Evolutionary conservation across 805 yeast species (phyloP).

Genomic region (Myxozyma vanderwaltii): DNA sequence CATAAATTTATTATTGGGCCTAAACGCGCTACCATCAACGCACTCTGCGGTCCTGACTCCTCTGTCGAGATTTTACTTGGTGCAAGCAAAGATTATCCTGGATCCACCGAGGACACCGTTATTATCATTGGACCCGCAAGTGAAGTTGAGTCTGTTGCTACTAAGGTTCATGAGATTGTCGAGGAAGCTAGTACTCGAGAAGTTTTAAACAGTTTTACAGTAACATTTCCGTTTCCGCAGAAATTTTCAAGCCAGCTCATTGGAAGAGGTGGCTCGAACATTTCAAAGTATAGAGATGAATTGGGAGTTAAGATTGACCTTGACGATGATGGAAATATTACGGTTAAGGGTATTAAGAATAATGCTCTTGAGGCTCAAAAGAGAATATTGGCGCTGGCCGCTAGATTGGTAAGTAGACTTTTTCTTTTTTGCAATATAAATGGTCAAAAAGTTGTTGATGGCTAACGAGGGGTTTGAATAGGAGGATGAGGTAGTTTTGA

Average conservation of each 20-base stretch:
- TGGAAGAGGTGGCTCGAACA: slow-evolving; percentile 83
- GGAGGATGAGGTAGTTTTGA: slow-evolving; percentile 73
- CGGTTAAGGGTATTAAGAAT: slow-evolving; percentile 73
- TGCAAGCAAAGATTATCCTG: slow-evolving; percentile 41
- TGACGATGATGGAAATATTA: slow-evolving; percentile 58
- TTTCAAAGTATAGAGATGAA: slow-evolving; percentile 68
- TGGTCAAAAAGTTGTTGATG: neutral
- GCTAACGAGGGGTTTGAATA: neutral
- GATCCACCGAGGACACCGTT: slow-evolving; percentile 53
- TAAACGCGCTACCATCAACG: slow-evolving; percentile 57
- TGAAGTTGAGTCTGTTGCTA: slow-evolving; percentile 58
- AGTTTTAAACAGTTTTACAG: slow-evolving; percentile 49
- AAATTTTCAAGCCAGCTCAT: slow-evolving; percentile 74
- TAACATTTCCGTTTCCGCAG: slow-evolving; percentile 63
- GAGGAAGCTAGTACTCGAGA: slow-evolving; percentile 58
- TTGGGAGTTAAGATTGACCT: slow-evolving; percentile 78
- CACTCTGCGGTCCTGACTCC: slow-evolving; percentile 46
- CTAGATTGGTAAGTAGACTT: slow-evolving; percentile 53
- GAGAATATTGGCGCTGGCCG: slow-evolving; percentile 59
- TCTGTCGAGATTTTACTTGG: slow-evolving; percentile 42
- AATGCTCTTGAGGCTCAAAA: slow-evolving; percentile 73
- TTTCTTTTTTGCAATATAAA: neutral
- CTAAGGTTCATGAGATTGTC: slow-evolving; percentile 56
- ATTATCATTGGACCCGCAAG: slow-evolving; percentile 68
- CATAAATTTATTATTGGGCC: slow-evolving; percentile 67